These are phyloP conservation scores for Talaromyces sp. DNA, from an alignment of 2,329 filamentous ascomycete genomes.

Conservation along the genomic window DNA sequence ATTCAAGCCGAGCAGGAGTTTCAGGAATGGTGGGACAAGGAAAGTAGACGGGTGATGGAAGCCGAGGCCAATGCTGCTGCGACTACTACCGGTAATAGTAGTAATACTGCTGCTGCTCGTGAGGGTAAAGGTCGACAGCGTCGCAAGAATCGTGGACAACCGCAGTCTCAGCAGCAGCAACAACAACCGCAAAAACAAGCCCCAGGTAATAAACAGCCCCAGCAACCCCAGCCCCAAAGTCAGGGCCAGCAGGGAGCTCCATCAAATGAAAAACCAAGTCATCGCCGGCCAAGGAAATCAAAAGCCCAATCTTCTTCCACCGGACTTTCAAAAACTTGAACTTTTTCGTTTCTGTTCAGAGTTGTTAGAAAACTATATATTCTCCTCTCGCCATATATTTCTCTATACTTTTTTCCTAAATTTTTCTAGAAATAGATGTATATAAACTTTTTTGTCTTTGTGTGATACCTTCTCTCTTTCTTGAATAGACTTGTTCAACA, in stretches of 20 bases:
- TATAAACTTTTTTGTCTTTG: not conserved
- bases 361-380: not conserved
- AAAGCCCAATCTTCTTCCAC: not conserved
- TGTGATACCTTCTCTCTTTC: not conserved
- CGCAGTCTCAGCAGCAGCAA: not conserved
- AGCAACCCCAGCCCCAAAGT: not conserved
- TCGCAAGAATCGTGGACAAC: conserved; percentile 8
- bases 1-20: conserved; percentile 98
- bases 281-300: conserved; percentile 5
- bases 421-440: not conserved
- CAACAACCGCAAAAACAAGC: not conserved
- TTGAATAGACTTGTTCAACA: not conserved
- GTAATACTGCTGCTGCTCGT: conserved; percentile 10
- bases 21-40: conserved; percentile 58
- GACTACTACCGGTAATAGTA: not conserved
- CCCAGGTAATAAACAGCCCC: not conserved
- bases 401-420: not conserved
- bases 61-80: conserved; percentile 19
- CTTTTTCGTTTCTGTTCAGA: not conserved
- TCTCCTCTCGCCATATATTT: not conserved
- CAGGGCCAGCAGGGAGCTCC: not conserved
- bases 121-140: conserved; percentile 12
- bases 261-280: not conserved
- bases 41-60: conserved; percentile 33
- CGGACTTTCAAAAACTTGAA: not conserved